Evolutionary conservation across 176 grass and related monocot species (phyloP).

Genomic region (Juncus inflexus): DNA sequence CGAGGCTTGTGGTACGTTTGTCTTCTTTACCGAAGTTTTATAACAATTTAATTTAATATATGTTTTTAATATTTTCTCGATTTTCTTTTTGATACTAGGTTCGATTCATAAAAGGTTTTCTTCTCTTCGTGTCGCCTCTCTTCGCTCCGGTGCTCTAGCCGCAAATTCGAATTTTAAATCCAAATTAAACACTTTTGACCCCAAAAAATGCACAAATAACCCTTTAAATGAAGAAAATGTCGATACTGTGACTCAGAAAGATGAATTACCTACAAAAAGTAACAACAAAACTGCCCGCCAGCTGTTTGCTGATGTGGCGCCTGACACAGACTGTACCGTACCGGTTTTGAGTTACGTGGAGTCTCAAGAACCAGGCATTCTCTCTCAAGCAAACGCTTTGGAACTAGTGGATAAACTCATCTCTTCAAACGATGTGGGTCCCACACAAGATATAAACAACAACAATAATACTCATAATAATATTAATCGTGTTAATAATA

Average conservation of each 20-base stretch:
- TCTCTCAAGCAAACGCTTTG: slow-evolving; percentile 76
- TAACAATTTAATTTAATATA: slow-evolving; percentile 4
- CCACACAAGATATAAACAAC: slow-evolving; percentile 35
- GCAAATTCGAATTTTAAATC: slow-evolving; percentile 16
- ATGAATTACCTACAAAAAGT: slow-evolving; percentile 37
- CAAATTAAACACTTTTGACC: neutral
- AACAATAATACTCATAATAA: slow-evolving; percentile 32
- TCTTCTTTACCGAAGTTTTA: too few species aligned
- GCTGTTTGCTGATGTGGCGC: slow-evolving; percentile 47
- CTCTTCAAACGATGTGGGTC: slow-evolving; percentile 42
- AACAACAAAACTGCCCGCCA: slow-evolving; percentile 22
- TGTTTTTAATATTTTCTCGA: neutral
- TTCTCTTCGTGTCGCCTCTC: slow-evolving; percentile 23
- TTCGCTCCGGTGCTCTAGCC: slow-evolving; percentile 15
- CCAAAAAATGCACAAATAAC: slow-evolving; percentile 20
- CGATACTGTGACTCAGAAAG: slow-evolving; percentile 25
- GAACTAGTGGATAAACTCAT: slow-evolving; percentile 71
- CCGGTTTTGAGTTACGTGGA: slow-evolving; percentile 54
- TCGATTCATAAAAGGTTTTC: slow-evolving; percentile 23
- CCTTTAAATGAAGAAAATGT: slow-evolving; percentile 23
- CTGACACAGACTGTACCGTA: slow-evolving; percentile 21
- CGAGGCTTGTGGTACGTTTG: slow-evolving; percentile 6
- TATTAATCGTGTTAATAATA: slow-evolving; percentile 12
- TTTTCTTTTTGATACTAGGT: neutral
- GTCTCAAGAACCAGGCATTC: slow-evolving; percentile 67